A percentile compares a stretch with the other conserved stretches of the same genome.
These are phyloP conservation scores for Gymnopilus dilepis DNA, from an alignment of 768 basidiomycete species.

Conservation along the genomic window DNA sequence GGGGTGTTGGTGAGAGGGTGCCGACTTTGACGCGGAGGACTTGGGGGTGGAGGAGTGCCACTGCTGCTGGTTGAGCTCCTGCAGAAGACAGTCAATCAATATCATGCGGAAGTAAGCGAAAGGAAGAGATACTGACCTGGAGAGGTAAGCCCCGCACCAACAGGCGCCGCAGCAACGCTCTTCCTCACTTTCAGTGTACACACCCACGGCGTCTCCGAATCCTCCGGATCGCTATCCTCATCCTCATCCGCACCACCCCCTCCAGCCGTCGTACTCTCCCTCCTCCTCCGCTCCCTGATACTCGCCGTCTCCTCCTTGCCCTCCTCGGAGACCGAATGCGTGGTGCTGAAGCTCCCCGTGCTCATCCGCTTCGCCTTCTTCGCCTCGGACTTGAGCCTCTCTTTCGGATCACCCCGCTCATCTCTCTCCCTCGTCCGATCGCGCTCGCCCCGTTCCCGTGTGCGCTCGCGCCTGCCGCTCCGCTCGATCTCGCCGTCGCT, in stretches of 20 bases:
- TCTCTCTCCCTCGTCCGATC: constrained; percentile 37
- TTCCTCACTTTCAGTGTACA: constrained; percentile 78
- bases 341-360: constrained; percentile 35
- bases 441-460: constrained; percentile 42
- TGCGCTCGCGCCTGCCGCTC: constrained; percentile 35
- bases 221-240: constrained; percentile 92
- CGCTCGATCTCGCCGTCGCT: constrained; percentile 47
- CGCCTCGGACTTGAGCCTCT: constrained; percentile 27
- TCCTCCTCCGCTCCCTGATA: constrained; percentile 7
- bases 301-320: constrained; percentile 9
- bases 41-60: constrained; percentile 30
- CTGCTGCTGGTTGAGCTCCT: not conserved
- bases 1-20: constrained; percentile 88
- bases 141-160: not conserved
- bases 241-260: constrained; percentile 52
- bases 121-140: not conserved
- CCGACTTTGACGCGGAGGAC: constrained; percentile 70
- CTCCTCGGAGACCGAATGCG: constrained; percentile 39
- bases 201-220: constrained; percentile 95
- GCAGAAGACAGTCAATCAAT: not conserved
- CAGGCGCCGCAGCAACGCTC: constrained; percentile 26
- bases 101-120: not conserved
- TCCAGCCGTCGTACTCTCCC: constrained; percentile 19
- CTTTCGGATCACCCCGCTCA: constrained; percentile 37
- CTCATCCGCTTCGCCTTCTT: constrained; percentile 41